Evolutionary conservation across 2,329 filamentous ascomycete genomes (phyloP).

Genomic region (Diaporthe vaccinii): DNA sequence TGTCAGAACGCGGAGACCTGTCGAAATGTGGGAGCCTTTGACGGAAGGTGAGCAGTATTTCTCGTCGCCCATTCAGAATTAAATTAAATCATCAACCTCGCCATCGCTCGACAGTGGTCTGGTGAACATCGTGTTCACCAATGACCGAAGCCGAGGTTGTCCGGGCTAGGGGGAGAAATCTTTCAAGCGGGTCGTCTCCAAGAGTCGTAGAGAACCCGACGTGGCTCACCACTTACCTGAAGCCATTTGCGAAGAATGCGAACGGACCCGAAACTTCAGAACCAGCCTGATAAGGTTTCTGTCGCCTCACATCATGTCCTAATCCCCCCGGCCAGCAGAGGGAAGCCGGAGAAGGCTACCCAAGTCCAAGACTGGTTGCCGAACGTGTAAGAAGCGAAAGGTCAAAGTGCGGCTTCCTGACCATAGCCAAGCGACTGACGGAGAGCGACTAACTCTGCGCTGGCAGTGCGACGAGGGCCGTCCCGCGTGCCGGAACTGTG

Average conservation of each 20-base stretch:
- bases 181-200: neutral
- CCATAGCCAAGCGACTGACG: neutral
- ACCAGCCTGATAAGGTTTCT: neutral
- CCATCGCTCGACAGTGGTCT: too few relatives aligned
- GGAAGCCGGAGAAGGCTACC: neutral
- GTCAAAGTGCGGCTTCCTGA: neutral
- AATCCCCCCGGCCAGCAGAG: neutral
- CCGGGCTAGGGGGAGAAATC: neutral
- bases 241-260: neutral
- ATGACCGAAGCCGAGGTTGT: too few relatives aligned
- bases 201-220: neutral
- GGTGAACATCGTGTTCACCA: too few relatives aligned
- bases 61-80: too few relatives aligned
- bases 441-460: neutral
- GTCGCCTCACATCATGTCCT: neutral
- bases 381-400: constrained; percentile 11
- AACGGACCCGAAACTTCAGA: neutral
- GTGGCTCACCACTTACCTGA: neutral
- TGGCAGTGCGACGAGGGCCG: neutral
- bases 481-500: constrained; percentile 1
- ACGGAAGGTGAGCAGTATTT: too few relatives aligned
- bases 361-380: constrained; percentile 3
- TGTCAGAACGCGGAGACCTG: too few relatives aligned
- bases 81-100: too few relatives aligned
- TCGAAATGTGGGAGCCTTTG: too few relatives aligned